Conservation (phyloP, 2,329 filamentous ascomycete genomes). For the Ceratocystis colombiana region DNA sequence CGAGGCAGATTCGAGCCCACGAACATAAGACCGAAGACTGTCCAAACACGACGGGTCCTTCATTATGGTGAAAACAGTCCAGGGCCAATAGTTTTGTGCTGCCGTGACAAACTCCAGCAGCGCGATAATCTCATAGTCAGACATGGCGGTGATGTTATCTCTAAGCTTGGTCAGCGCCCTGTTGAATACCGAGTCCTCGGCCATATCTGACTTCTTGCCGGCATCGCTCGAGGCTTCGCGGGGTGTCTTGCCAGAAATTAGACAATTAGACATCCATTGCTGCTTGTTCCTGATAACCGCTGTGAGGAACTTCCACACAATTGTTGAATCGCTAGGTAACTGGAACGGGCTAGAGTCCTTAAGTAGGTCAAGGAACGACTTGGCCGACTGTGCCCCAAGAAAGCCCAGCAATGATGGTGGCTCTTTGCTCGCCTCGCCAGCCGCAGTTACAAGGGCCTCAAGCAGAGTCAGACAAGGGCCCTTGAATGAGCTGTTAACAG, state of each 20-base stretch:
- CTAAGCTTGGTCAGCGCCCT: conserved; percentile 62
- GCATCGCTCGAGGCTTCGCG: conserved; percentile 48
- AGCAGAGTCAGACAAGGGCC: conserved; percentile 58
- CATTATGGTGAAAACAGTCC: conserved; percentile 73
- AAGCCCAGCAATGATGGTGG: conserved; percentile 91
- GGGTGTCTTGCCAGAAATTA: conserved; percentile 80
- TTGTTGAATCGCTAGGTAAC: conserved; percentile 52
- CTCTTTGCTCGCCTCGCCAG: conserved; percentile 49
- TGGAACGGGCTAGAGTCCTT: conserved; percentile 67
- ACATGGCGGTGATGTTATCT: conserved; percentile 49
- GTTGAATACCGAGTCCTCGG: conserved; percentile 56
- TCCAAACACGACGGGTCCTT: conserved; percentile 64
- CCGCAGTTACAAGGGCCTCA: conserved; percentile 61
- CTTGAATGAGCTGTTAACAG: conserved; percentile 55
- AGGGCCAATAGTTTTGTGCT: conserved; percentile 90
- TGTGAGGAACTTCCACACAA: conserved; percentile 77
- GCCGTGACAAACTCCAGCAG: conserved; percentile 79
- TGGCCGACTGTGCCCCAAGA: conserved; percentile 69
- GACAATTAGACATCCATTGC: conserved; percentile 89
- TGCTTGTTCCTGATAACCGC: conserved; percentile 80
- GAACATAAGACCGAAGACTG: conserved; percentile 60
- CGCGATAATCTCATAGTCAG: conserved; percentile 56
- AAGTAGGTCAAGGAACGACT: conserved; percentile 70
- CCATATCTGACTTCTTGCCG: conserved; percentile 32
- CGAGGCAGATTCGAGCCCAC: conserved; percentile 44